Conservation (phyloP, 768 basidiomycete genomes). For the Chalciporus piperatus region DNA sequence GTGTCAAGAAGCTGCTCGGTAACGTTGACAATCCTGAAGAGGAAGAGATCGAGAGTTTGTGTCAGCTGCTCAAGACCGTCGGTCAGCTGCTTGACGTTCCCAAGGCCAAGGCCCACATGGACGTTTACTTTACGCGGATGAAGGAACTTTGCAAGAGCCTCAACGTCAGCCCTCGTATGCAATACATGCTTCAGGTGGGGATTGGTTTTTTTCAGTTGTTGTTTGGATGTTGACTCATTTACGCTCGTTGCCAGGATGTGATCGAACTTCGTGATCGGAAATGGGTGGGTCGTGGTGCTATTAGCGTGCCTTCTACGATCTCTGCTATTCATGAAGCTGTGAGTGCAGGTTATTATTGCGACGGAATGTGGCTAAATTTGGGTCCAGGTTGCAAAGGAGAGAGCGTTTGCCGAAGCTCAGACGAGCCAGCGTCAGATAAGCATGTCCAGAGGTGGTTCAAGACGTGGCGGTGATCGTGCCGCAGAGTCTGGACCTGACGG, state of each 20-base stretch:
- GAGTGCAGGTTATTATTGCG: conserved; percentile 29
- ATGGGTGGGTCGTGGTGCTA: conserved; percentile 72
- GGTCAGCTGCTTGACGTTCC: conserved; percentile 77
- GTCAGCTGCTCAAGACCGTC: conserved; percentile 89
- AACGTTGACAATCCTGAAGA: conserved; percentile 96
- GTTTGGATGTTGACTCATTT: not conserved
- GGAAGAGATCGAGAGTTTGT: conserved; percentile 95
- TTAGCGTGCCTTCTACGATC: conserved; percentile 82
- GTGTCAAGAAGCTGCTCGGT: conserved; percentile 90
- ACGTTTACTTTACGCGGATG: conserved; percentile 92
- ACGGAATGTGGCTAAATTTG: conserved; percentile 4
- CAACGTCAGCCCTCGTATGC: conserved; percentile 83
- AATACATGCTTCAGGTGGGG: conserved; percentile 91
- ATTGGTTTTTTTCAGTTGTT: not conserved
- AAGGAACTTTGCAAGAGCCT: conserved; percentile 71
- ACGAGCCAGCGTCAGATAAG: conserved; percentile 57
- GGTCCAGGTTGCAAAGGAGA: conserved; percentile 76
- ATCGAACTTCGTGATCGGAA: conserved; percentile 82
- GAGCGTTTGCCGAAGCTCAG: conserved; percentile 61
- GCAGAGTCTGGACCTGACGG: conserved; percentile 73
- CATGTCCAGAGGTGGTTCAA: conserved; percentile 90
- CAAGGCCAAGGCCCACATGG: conserved; percentile 84
- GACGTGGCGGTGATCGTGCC: conserved; percentile 74
- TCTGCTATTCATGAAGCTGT: conserved; percentile 87
- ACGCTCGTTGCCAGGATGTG: conserved; percentile 62